phyloP scores from a whole-genome alignment of 257 asterid species.

The Penstemon barbatus region DNA sequence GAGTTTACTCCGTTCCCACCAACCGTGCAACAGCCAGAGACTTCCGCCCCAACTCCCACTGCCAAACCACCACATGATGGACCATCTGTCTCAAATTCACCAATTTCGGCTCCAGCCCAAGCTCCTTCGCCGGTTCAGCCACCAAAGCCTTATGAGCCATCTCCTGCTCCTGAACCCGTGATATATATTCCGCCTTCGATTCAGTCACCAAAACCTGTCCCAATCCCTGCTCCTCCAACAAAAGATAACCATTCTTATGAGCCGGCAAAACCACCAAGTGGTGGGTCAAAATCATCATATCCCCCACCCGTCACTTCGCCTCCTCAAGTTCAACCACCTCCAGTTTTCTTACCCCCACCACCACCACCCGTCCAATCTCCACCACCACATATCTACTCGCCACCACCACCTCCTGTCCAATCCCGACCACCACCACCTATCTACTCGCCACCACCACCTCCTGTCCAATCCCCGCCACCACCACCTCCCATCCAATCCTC shows the following conservation, averaged over 20 bases:
- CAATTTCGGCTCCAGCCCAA: conserved; percentile 8
- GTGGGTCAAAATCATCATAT: background rate
- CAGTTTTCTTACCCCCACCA: conserved; percentile 11
- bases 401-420: conserved; percentile 12
- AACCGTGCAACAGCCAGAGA: too few relatives aligned
- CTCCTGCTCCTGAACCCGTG: too few relatives aligned
- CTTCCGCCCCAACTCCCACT: too few relatives aligned
- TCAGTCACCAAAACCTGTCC: background rate
- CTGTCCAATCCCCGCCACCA: conserved; percentile 13
- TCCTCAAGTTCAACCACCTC: conserved; percentile 24
- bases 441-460: conserved; percentile 16
- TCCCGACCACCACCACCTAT: conserved; percentile 8
- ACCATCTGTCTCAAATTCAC: background rate
- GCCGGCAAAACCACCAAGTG: too few relatives aligned
- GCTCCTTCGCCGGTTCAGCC: too few relatives aligned
- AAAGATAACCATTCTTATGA: background rate
- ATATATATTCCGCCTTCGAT: too few relatives aligned
- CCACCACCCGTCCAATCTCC: background rate
- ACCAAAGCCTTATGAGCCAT: too few relatives aligned
- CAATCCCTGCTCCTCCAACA: conserved; percentile 23
- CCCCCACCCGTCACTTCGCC: conserved; percentile 17
- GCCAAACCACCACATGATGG: too few relatives aligned
- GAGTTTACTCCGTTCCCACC: too few relatives aligned
- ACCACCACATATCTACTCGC: background rate
- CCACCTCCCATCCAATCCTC: background rate